These are phyloP conservation scores for Scheffersomyces segobiensis DNA, from an alignment of 1,139 yeast genomes.

Conservation along the genomic window DNA sequence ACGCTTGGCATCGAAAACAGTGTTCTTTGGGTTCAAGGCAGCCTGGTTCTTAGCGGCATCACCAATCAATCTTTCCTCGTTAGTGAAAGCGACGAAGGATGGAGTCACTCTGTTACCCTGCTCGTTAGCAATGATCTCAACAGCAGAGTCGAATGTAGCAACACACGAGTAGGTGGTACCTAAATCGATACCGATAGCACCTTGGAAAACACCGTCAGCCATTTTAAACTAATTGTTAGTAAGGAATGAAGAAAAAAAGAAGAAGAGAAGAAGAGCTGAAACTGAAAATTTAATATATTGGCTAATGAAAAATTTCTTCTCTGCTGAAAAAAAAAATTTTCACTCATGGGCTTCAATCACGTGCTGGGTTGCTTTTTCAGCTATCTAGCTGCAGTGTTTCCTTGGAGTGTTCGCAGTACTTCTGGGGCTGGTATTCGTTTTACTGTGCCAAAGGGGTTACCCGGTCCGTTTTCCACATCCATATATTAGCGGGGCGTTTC, in stretches of 20 bases:
- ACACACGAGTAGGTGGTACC: slow-evolving; percentile 99
- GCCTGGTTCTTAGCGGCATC: slow-evolving; percentile 99
- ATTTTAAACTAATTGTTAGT: slow-evolving; percentile 33
- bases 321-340: slow-evolving; percentile 11
- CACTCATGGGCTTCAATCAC: slow-evolving; percentile 6
- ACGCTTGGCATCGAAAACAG: slow-evolving; percentile 98
- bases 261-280: slow-evolving; percentile 12
- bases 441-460: background rate
- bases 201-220: slow-evolving; percentile 99
- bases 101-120: slow-evolving; percentile 99
- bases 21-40: slow-evolving; percentile 94
- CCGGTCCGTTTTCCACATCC: background rate
- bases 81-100: slow-evolving; percentile 96
- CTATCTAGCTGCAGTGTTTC: background rate
- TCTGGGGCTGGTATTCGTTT: slow-evolving; percentile 2
- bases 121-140: slow-evolving; percentile 95
- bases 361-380: background rate
- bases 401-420: slow-evolving; percentile 2
- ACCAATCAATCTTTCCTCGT: slow-evolving; percentile 97
- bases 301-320: background rate
- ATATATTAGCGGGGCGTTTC: too few relatives aligned
- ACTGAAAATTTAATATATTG: slow-evolving; percentile 8
- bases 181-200: slow-evolving; percentile 99
- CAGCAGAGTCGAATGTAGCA: slow-evolving; percentile 91
- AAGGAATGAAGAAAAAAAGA: slow-evolving; percentile 16